Base-by-base conservation (phyloP, 164 flowering plant genomes). In the Vitis vinifera region DNA sequence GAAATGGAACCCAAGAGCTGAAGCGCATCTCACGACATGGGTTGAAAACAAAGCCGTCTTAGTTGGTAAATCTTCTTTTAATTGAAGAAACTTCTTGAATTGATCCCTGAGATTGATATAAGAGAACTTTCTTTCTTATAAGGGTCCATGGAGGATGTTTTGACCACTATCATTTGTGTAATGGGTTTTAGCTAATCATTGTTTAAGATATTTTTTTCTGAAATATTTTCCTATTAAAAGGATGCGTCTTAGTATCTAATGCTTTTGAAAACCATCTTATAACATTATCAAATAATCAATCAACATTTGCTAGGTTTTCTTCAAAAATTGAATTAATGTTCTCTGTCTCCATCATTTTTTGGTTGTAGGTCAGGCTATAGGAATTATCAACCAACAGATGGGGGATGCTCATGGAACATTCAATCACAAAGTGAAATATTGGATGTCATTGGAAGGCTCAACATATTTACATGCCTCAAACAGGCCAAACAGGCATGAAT, bases 41-140 rank as follows among this genome's bases (percentile, higher is more conserved):
- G 55, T 80, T 77, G 55, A 94, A 92, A 77, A 52, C 90, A 68
- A 94, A 92, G 75, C 88, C 95, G 51, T 83, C 84, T 50, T 94
- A 85, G 70, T 57, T 71, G 80, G 77, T 72, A 68, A 66, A 68
- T 17, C 62, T 27, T 27, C 10, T 13, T 19, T 3, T 59, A 27
- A 10, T 10, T 23, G 13, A 10, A 11, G 3, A 19, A 23, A 4
- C 29, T 59, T 59, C 4, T 6, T 37, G 44, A 37, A 37, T 37
- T 37, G 44, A 37, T 37, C 44, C 44, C 44, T 37, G 44, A 37
- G 44, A 37, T 3, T 37, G 44, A 37, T 37, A 37, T 37, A 6
- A 37, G 44, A 37, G 44, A 37, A 37, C 44, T 37, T 37, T 37
- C 44, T 37, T 37, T 3, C 44, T 37, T 6, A 37, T 3, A 37